These are phyloP conservation scores for Aspergillus fumigatus DNA, from an alignment of 2,329 filamentous ascomycete genomes.

Conservation along the genomic window DNA sequence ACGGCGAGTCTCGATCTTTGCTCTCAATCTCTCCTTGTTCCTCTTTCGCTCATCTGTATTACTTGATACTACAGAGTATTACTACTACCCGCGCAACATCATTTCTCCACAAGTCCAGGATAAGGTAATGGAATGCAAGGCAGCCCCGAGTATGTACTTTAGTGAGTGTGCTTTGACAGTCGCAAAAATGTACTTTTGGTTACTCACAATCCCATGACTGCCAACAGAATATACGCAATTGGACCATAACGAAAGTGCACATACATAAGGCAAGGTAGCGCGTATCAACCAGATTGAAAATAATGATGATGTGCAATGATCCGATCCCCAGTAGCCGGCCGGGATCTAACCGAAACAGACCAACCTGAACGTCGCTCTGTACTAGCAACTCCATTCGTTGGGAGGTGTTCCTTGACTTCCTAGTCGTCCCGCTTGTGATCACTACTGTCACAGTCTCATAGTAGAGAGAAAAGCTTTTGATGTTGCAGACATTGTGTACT, in stretches of 20 bases:
- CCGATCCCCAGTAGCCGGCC: conserved; percentile 9
- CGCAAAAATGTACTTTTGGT: not conserved
- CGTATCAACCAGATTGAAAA: not conserved
- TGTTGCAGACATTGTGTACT: not conserved
- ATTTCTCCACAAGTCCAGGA: not conserved
- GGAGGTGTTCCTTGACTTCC: not conserved
- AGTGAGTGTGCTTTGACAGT: not conserved
- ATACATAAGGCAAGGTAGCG: not conserved
- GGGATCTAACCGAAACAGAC: conserved; percentile 15
- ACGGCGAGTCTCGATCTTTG: not conserved
- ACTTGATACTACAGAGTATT: not conserved
- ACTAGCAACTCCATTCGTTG: conserved; percentile 7
- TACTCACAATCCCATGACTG: not conserved
- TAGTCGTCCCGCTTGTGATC: not conserved
- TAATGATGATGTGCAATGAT: conserved; percentile 5
- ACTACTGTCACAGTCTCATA: not conserved
- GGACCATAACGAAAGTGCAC: not conserved
- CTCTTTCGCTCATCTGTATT: not conserved
- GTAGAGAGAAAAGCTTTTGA: not conserved
- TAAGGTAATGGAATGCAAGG: not conserved
- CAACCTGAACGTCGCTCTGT: conserved; percentile 9
- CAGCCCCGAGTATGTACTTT: not conserved
- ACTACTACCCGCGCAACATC: not conserved
- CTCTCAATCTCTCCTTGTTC: not conserved
- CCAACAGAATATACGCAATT: not conserved